Conservation (phyloP, 208 protist species). For the Herpetomonas samuelpessoai region DNA sequence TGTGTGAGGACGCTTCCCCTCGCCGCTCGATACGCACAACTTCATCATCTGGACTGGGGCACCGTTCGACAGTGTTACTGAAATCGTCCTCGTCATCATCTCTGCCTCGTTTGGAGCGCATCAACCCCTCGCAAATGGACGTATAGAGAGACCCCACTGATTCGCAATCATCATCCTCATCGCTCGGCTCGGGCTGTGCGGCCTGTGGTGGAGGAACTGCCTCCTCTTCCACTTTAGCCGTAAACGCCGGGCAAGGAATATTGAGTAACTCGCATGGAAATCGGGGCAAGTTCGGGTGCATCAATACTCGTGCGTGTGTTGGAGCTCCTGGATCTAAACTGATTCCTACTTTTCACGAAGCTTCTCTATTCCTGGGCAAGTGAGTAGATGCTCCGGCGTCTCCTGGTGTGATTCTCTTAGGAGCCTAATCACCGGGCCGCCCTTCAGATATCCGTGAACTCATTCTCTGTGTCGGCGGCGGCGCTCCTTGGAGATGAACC, state of each 20-base stretch:
- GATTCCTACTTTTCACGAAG: background rate
- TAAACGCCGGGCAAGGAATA: background rate
- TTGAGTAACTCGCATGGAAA: background rate
- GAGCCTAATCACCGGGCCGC: background rate
- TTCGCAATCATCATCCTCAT: background rate
- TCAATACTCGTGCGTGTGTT: background rate
- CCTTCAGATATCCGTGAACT: background rate
- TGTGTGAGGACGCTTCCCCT: too few species aligned
- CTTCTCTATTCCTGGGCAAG: background rate
- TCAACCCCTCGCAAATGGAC: background rate
- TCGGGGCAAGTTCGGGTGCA: background rate
- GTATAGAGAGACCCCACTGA: background rate
- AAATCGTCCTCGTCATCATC: too few species aligned
- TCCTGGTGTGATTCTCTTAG: background rate
- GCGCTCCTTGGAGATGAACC: background rate
- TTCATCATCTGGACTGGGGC: too few species aligned
- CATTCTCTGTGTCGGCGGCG: background rate
- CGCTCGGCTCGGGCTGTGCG: background rate
- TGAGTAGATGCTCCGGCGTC: background rate
- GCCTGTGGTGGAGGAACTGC: too few species aligned
- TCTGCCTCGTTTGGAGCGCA: background rate
- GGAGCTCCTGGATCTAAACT: background rate
- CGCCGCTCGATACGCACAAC: too few species aligned
- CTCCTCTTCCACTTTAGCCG: background rate
- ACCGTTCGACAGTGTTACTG: too few species aligned